Evolutionary conservation across 805 yeast genomes (phyloP).

Genomic region (Candida broadrunensis): DNA sequence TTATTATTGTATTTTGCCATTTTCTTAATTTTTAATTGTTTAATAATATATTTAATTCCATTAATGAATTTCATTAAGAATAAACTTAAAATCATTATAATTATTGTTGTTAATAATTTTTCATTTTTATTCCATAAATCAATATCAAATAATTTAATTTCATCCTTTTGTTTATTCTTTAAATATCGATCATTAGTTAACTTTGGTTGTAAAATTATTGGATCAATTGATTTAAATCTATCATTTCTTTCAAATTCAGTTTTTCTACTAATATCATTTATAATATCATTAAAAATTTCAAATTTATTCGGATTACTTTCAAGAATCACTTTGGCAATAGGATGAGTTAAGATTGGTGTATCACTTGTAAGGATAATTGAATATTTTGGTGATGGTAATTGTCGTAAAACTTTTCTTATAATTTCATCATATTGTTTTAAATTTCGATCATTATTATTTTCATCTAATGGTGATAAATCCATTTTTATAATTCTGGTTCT

Average conservation of each 20-base stretch:
- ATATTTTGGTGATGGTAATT: constrained; percentile 71
- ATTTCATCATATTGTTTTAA: constrained; percentile 43
- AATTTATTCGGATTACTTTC: constrained; percentile 27
- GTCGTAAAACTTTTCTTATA: constrained; percentile 56
- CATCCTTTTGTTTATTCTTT: constrained; percentile 25
- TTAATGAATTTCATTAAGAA: constrained; percentile 6
- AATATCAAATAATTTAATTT: constrained; percentile 39
- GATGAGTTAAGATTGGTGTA: constrained; percentile 20
- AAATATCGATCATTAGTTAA: constrained; percentile 31
- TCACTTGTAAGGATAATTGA: constrained; percentile 54
- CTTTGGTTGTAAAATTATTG: constrained; percentile 21
- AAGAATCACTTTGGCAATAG: constrained; percentile 27
- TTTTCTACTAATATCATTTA: constrained; percentile 48
- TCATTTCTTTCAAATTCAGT: constrained; percentile 56
- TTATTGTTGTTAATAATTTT: constrained; percentile 38
- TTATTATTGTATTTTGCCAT: too few species aligned
- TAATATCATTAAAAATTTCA: constrained; percentile 55
- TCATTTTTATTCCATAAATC: constrained; percentile 53
- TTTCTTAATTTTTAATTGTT: too few species aligned
- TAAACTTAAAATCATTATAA: constrained; percentile 18
- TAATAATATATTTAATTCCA: too few species aligned
- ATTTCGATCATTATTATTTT: constrained; percentile 9
- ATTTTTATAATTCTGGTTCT: constrained; percentile 60
- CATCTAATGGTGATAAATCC: constrained; percentile 47
- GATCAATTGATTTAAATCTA: constrained; percentile 27